phyloP scores from a whole-genome alignment of 306 rosid species.

The Dalbergia cochinchinensis region DNA sequence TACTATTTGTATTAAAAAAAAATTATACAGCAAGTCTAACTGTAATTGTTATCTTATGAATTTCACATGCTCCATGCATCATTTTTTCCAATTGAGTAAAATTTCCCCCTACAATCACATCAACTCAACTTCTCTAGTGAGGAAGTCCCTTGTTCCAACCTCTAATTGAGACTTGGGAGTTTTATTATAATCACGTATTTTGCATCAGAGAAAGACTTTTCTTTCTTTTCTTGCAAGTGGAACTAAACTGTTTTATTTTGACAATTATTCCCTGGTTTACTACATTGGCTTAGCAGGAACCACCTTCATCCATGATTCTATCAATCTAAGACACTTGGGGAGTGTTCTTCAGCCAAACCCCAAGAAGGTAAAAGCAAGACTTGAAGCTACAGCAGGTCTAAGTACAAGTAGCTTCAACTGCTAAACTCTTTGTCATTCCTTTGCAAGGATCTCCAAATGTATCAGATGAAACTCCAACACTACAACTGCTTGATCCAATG shows the following conservation, averaged over 20 bases:
- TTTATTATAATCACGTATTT: constrained; percentile 23
- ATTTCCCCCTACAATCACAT: neutral
- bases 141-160: neutral
- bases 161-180: neutral
- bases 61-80: neutral
- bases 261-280: constrained; percentile 7
- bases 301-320: constrained; percentile 39
- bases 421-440: constrained; percentile 87
- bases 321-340: constrained; percentile 4
- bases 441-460: constrained; percentile 83
- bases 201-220: constrained; percentile 42
- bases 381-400: constrained; percentile 43
- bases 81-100: constrained; percentile 19
- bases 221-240: constrained; percentile 41
- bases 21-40: too few species aligned
- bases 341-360: constrained; percentile 23
- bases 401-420: constrained; percentile 89
- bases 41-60: neutral
- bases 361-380: constrained; percentile 6
- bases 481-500: constrained; percentile 81
- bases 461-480: constrained; percentile 64
- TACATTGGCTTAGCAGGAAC: constrained; percentile 30
- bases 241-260: constrained; percentile 9
- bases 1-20: too few species aligned
- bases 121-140: neutral